Base-by-base conservation (phyloP, 805 yeast species). In the Metschnikowia lachancei region DNA sequence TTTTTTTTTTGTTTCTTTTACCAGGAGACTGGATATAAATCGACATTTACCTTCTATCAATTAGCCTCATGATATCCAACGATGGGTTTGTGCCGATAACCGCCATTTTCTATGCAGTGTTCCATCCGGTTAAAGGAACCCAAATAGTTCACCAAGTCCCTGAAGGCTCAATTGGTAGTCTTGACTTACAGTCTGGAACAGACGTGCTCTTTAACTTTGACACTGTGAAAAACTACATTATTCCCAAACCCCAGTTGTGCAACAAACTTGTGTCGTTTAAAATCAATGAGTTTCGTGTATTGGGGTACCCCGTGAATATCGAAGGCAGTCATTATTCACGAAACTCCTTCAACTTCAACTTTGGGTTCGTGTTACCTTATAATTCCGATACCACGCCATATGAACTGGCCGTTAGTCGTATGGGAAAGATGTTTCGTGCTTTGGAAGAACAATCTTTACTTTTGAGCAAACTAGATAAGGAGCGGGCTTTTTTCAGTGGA, bases 51-150 rank as follows among this genome's bases (percentile, higher is more conserved):
- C 6, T 17, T 4, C 4, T 19, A 19, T 16, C 17, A 18, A n/a
- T 14, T 12, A 13, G 26, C 33, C 35, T 22, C 20, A 68, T 69
- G 72, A 69, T 65, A 34, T 54, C 58, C 33, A 54, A 56, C 29
- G 76, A 71, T 63, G 96, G 96, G 17, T 90, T 91, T 60, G 85
- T 84, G 6, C 96, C 95, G n/a, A 89, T 94, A 14, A 75, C 80
- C 47, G 94, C 97, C 1, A 73, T 90, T 37, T 91, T 94, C 63
- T 94, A 88, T 64, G 82, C 97, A 0, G 88, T 87, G 0, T 94
- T 94, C 66, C 97, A 94, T 58, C 97, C 97, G 0, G 87, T 94
- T 0, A 96, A 90, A 59, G 99, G 99, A 1, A 85, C 98, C 0
- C 89, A 90, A 65, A 91, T 92, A 5, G 77, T 87, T 4, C 87